Base-by-base conservation (phyloP, 139 green algal species). In the Haematococcus sp. region DNA sequence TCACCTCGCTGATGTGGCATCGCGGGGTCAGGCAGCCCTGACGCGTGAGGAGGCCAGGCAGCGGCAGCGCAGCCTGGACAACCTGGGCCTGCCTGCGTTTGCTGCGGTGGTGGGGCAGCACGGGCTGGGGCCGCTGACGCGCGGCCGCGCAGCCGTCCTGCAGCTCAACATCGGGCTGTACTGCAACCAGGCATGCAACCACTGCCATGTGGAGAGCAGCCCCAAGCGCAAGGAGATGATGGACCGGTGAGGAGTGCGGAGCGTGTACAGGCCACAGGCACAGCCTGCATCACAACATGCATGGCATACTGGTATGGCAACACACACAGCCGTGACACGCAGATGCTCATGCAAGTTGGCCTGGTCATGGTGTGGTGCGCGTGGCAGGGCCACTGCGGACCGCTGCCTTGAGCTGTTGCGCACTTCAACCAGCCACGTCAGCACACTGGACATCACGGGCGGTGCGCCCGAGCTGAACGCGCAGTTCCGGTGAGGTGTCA, bases 151-250 rank as follows among this genome's bases (percentile, higher is more conserved):
- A 5, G 84, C 67, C 19, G 94, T 92, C 1, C 54, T 99, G 3
- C 95, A 99, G 86, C 85, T 98, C 23, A 99, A 99, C 83, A 94
- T 98, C 32, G 95, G 95, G 0, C 87, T 99, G 9, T 98, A 96
- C 86, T 99, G 95, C 92, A 99, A 99, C 85, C 95, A 99, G 81
- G 87, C 91, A 2, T 99, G 95, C 87, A 84, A 71, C 27, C 95
- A 99, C 81, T 99, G 95, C 87, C 95, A 99, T 76, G 95, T 99
- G 68, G 95, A 98, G 76, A 93, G 83, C 43, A 97, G 91, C 0
- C 95, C 95, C 9, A 81, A 85, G 70, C 83, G 93, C 9, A 92
- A 73, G 0, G 92, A 97, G 79, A 83, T 90, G 76, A 95, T 97
- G 90, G 82, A 85, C 60, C 58, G 58, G 58, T 56, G 54, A 20